A percentile compares a stretch with the other conserved stretches of the same genome.
Evolutionary conservation across 495 filamentous ascomycete species (phyloP).

Genomic region (Astrothelium subdiscretum): DNA sequence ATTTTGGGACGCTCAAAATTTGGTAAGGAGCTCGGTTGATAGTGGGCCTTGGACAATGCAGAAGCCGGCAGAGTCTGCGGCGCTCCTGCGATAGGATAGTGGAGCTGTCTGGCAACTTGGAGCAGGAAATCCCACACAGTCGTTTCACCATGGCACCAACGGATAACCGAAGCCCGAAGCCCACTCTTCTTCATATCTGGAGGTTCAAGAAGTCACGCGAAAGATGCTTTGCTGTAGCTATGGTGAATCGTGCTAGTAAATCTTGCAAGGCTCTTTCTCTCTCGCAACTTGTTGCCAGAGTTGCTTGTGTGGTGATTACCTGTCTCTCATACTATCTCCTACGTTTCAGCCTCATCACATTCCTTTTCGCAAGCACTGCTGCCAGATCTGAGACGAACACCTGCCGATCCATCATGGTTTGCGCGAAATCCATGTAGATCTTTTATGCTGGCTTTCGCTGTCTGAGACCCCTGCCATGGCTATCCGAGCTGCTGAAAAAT

Average conservation of each 20-base stretch:
- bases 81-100: neutral
- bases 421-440: neutral
- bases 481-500: neutral
- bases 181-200: neutral
- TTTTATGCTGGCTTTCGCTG: neutral
- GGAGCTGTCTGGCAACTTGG: neutral
- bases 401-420: neutral
- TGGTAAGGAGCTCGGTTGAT: neutral
- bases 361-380: neutral
- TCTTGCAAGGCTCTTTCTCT: too few species aligned
- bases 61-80: neutral
- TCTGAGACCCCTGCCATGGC: neutral
- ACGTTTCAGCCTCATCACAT: neutral
- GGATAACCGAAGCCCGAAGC: neutral
- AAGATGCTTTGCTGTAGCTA: too few species aligned
- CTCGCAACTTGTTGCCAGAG: too few species aligned
- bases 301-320: too few species aligned
- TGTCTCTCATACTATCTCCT: too few species aligned
- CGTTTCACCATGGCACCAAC: neutral
- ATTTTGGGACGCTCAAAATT: too few species aligned
- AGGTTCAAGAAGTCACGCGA: neutral
- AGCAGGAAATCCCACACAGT: neutral
- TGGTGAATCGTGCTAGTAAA: too few species aligned
- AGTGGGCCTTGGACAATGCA: neutral
- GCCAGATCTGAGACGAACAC: neutral